phyloP scores from a whole-genome alignment of 345 rosid genomes.

The thale cress (Arabidopsis thaliana) region DNA sequence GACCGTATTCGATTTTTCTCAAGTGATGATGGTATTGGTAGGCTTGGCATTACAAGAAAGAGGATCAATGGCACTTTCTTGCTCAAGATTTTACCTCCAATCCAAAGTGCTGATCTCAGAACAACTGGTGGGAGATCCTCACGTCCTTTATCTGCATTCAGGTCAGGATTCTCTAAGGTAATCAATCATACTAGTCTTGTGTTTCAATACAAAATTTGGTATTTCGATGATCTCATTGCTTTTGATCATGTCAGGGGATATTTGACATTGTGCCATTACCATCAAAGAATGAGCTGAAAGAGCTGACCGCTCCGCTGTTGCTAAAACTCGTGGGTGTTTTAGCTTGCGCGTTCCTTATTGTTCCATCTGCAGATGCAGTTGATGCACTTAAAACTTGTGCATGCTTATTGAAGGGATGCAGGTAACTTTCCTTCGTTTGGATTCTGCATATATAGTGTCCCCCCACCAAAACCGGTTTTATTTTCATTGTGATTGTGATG shows the following conservation, averaged over 20 bases:
- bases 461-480: neutral
- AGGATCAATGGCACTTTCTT: slow-evolving; percentile 45
- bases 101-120: slow-evolving; percentile 45
- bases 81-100: slow-evolving; percentile 46
- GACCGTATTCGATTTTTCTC: slow-evolving; percentile 47
- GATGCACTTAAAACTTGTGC: slow-evolving; percentile 96
- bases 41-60: slow-evolving; percentile 39
- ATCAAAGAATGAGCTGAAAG: slow-evolving; percentile 46
- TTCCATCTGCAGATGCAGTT: slow-evolving; percentile 88
- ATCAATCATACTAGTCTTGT: slow-evolving; percentile 25
- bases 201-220: slow-evolving; percentile 1
- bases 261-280: slow-evolving; percentile 49
- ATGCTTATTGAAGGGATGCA: slow-evolving; percentile 89
- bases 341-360: slow-evolving; percentile 63
- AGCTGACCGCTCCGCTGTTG: slow-evolving; percentile 49
- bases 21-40: slow-evolving; percentile 26
- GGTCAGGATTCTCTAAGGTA: slow-evolving; percentile 50
- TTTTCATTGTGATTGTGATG: neutral
- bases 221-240: neutral
- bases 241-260: slow-evolving; percentile 42
- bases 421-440: slow-evolving; percentile 52
- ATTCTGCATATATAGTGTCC: neutral
- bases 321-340: slow-evolving; percentile 60
- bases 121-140: slow-evolving; percentile 48
- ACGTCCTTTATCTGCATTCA: slow-evolving; percentile 42